phyloP scores from a whole-genome alignment of 75 land plant genomes.

The Ceratopteris richardii region DNA sequence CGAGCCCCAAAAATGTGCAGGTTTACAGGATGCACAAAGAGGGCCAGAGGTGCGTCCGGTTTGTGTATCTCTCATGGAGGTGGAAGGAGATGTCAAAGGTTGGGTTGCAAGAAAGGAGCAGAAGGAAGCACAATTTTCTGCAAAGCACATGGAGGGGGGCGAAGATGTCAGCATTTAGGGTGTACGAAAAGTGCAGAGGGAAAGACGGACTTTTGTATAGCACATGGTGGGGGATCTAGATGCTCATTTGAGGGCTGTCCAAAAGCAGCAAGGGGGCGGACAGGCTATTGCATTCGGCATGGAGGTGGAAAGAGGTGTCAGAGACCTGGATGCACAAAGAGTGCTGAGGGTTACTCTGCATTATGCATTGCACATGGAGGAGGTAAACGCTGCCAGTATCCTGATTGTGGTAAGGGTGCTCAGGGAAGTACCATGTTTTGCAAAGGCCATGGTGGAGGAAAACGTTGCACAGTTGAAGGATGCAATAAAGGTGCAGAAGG shows the following conservation, averaged over 20 bases:
- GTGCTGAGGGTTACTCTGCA: constrained; percentile 90
- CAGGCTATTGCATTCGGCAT: constrained; percentile 83
- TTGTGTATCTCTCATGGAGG: constrained; percentile 95
- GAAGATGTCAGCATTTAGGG: constrained; percentile 66
- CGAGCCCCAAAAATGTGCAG: not conserved
- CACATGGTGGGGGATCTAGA: constrained; percentile 86
- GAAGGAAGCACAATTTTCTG: constrained; percentile 86
- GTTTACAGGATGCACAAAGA: constrained; percentile 72
- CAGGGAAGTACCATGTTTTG: constrained; percentile 95
- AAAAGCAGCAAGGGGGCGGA: constrained; percentile 85
- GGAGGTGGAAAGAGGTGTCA: constrained; percentile 96
- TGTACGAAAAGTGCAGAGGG: constrained; percentile 96
- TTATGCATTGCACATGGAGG: constrained; percentile 96
- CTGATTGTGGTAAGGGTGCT: constrained; percentile 76
- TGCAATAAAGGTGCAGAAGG: constrained; percentile 94
- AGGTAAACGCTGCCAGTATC: constrained; percentile 68
- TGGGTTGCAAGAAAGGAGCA: constrained; percentile 85
- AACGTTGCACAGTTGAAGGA: constrained; percentile 64
- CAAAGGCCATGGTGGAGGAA: constrained; percentile 96
- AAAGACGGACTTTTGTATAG: constrained; percentile 83
- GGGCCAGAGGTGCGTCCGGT: constrained; percentile 94
- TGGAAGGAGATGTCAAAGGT: constrained; percentile 72
- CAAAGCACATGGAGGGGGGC: constrained; percentile 95
- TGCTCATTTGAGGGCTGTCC: constrained; percentile 70
- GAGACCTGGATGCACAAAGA: constrained; percentile 74